phyloP scores from a whole-genome alignment of 345 rosid species.

The Populus alba region DNA sequence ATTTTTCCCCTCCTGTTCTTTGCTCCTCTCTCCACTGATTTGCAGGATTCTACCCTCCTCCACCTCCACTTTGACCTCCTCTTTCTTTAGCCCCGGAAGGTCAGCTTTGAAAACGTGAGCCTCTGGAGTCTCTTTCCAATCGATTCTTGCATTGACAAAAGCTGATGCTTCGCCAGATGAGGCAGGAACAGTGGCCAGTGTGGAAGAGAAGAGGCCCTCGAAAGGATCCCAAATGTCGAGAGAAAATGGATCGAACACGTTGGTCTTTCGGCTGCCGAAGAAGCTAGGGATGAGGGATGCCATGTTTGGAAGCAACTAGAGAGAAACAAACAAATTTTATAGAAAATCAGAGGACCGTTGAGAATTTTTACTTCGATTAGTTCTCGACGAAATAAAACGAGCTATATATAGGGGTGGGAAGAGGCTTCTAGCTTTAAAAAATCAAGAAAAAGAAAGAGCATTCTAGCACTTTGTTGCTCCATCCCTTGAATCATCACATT shows the following conservation, averaged over 20 bases:
- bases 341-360: not conserved
- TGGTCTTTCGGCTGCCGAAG: constrained; percentile 18
- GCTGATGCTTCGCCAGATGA: constrained; percentile 10
- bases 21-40: constrained; percentile 27
- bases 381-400: not conserved
- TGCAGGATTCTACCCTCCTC: constrained; percentile 27
- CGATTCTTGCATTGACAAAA: constrained; percentile 14
- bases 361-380: no score
- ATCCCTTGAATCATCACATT: not conserved
- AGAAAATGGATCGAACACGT: constrained; percentile 19
- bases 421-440: constrained; percentile 19
- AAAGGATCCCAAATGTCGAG: constrained; percentile 21
- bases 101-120: constrained; percentile 31
- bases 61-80: constrained; percentile 25
- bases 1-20: constrained; percentile 21
- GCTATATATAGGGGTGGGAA: constrained; percentile 8
- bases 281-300: constrained; percentile 26
- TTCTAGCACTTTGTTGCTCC: not conserved
- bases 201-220: not conserved
- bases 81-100: constrained; percentile 21
- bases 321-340: not conserved
- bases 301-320: not conserved
- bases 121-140: constrained; percentile 31
- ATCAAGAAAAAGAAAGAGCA: not conserved
- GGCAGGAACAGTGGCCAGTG: not conserved